Evolutionary conservation across 208 protist species (phyloP).

Genomic region (Leishmania turanica): DNA sequence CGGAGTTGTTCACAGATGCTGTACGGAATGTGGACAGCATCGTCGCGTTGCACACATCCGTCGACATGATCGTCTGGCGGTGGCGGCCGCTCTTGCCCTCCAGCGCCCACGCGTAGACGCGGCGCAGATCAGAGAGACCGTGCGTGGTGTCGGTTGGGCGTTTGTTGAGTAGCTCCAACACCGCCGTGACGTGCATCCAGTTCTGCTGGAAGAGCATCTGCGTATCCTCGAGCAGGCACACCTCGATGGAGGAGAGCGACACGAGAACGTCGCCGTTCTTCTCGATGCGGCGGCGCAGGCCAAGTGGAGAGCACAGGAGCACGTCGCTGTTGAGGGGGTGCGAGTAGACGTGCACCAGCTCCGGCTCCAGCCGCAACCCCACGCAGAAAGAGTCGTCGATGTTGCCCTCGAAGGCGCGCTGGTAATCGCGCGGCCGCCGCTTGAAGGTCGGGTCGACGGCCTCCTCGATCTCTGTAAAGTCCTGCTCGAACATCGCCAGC

Average conservation of each 20-base stretch:
- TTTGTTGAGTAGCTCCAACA: conserved; percentile 81
- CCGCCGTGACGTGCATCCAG: conserved; percentile 92
- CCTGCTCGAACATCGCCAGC: conserved; percentile 77
- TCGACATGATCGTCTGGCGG: conserved; percentile 95
- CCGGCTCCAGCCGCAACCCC: conserved; percentile 80
- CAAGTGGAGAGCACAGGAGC: conserved; percentile 96
- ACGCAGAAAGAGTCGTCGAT: conserved; percentile 97
- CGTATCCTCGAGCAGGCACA: conserved; percentile 93
- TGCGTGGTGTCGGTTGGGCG: conserved; percentile 83
- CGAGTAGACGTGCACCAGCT: conserved; percentile 84
- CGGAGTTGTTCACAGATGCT: conserved; percentile 69
- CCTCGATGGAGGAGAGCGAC: conserved; percentile 94
- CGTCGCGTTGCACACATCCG: conserved; percentile 75
- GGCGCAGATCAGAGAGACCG: conserved; percentile 85
- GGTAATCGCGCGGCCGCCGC: conserved; percentile 89
- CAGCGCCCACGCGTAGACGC: conserved; percentile 87
- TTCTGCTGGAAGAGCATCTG: conserved; percentile 98
- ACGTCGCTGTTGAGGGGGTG: conserved; percentile 94
- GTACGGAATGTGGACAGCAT: conserved; percentile 90
- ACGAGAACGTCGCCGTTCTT: conserved; percentile 76
- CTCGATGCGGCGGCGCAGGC: conserved; percentile 80
- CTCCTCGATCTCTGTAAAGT: conserved; percentile 91
- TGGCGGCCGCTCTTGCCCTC: conserved; percentile 81
- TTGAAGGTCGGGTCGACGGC: conserved; percentile 84
- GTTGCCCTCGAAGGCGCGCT: conserved; percentile 95